These are phyloP conservation scores for Casaregolazyma lundiana DNA, from an alignment of 1,139 yeast genomes.

Conservation along the genomic window DNA sequence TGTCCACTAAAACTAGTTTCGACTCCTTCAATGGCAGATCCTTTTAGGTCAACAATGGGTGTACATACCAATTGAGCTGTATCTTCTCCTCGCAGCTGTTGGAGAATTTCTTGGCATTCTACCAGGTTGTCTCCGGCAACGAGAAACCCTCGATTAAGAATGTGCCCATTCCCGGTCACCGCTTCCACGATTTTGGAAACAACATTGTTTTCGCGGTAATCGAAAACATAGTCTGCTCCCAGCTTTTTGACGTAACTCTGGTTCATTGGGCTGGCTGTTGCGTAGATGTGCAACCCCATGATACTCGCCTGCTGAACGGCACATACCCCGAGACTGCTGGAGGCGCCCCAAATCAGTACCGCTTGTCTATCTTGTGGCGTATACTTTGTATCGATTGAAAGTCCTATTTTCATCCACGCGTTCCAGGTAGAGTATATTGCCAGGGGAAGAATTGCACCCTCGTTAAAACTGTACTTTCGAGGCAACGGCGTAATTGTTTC, in stretches of 20 bases:
- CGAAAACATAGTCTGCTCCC: slow-evolving; percentile 61
- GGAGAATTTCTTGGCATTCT: background rate
- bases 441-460: background rate
- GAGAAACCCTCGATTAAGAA: slow-evolving; percentile 11
- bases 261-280: slow-evolving; percentile 49
- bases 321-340: slow-evolving; percentile 50
- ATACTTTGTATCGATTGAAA: background rate
- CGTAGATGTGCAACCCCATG: slow-evolving; percentile 50
- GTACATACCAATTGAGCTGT: background rate
- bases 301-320: slow-evolving; percentile 53
- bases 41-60: background rate
- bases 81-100: background rate
- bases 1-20: background rate
- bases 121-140: background rate
- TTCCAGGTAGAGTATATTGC: background rate
- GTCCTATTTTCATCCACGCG: background rate
- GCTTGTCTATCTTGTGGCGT: background rate
- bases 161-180: slow-evolving; percentile 25
- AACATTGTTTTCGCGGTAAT: slow-evolving; percentile 55
- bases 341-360: slow-evolving; percentile 52
- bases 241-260: slow-evolving; percentile 39
- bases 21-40: background rate
- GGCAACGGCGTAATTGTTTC: background rate
- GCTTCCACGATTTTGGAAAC: slow-evolving; percentile 43
- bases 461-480: background rate